phyloP scores from a whole-genome alignment of 192 early-diverging fungal genomes.

The Martensiomyces pterosporus region DNA sequence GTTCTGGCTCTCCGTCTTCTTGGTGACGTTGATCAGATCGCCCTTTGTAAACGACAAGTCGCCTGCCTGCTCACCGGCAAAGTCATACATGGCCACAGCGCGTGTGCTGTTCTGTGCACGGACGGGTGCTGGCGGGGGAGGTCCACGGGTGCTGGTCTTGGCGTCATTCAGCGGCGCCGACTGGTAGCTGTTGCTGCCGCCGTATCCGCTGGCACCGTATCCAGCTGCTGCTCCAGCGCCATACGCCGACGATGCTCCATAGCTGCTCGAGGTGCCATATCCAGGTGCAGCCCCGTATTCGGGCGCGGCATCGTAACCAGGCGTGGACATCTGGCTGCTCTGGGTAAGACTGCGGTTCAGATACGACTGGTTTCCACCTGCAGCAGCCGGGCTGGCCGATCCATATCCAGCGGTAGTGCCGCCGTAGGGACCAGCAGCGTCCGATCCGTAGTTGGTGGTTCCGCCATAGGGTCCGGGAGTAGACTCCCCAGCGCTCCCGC shows the following conservation, averaged over 20 bases:
- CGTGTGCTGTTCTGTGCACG: constrained; percentile 33
- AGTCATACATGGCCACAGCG: constrained; percentile 83
- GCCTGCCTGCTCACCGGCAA: constrained; percentile 68
- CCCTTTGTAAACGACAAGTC: constrained; percentile 84
- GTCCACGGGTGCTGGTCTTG: constrained; percentile 18
- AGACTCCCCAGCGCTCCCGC: constrained; percentile 1
- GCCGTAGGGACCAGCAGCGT: constrained; percentile 4
- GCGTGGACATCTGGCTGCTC: no score
- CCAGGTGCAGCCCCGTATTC: constrained; percentile 3
- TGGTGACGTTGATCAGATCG: constrained; percentile 76
- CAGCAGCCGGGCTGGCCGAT: constrained; percentile 5
- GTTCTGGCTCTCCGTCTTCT: constrained; percentile 64
- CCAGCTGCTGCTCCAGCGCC: neutral
- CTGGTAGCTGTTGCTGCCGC: constrained; percentile 19
- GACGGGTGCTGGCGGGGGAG: constrained; percentile 52
- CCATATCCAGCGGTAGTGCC: neutral
- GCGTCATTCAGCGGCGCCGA: constrained; percentile 11
- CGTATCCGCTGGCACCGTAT: neutral
- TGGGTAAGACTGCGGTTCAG: constrained; percentile 1
- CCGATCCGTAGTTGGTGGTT: constrained; percentile 28
- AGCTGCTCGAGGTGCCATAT: constrained; percentile 7
- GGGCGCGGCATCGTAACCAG: constrained; percentile 2
- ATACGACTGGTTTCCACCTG: neutral
- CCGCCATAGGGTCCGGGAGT: constrained; percentile 25
- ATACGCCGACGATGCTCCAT: constrained; percentile 5